Base-by-base conservation (phyloP, 1,284 basidiomycete species). In the Exobasidium cylindrosporum region DNA sequence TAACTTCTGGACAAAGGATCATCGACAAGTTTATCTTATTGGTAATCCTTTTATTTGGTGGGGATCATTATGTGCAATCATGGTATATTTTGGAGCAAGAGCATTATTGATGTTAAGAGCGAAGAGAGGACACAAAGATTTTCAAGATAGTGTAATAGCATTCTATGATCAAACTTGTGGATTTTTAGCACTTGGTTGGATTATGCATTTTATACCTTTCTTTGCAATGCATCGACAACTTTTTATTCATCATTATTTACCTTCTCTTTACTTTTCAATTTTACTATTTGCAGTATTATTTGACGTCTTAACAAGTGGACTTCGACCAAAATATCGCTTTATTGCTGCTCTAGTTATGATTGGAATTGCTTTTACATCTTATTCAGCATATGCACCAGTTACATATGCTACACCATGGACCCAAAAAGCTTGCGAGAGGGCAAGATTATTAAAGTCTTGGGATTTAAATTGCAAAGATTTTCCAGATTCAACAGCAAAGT, bases 191-290 rank as follows among this genome's bases (percentile, higher is more conserved):
- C 83, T 92, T 43, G 87, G 95, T 10, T 99, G 96, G 96, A 88
- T 86, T 5, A 91, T 90, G 66, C 96, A 99, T 82, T 99, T 97
- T 83, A 83, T 91, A 77, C 96, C 96, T 11, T 99, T 98, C 86
- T 98, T 91, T 87, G 85, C 97, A 35, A 97, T 99, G 92, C 89
- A 86, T 76, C 90, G 96, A 58, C 96, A 99, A 79, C 85, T 95
- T 32, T 78, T 79, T 85, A 84, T 99, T 44, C 95, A 99, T 81
- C 95, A 99, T 81, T 99, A 99, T 80, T 87, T 99, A 6, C 95
- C 95, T 4, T 92, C 95, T 0, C 84, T 99, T 14, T 98, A 96
- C 81, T 97, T 94, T 77, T 88, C 91, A 23, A 87, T 97, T 69
- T 85, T 98, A 7, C 83, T 93, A 28, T 84, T 85, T 30, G 89